These are phyloP conservation scores for Trametes hirsuta DNA, from an alignment of 1,284 basidiomycete genomes.

Conservation along the genomic window DNA sequence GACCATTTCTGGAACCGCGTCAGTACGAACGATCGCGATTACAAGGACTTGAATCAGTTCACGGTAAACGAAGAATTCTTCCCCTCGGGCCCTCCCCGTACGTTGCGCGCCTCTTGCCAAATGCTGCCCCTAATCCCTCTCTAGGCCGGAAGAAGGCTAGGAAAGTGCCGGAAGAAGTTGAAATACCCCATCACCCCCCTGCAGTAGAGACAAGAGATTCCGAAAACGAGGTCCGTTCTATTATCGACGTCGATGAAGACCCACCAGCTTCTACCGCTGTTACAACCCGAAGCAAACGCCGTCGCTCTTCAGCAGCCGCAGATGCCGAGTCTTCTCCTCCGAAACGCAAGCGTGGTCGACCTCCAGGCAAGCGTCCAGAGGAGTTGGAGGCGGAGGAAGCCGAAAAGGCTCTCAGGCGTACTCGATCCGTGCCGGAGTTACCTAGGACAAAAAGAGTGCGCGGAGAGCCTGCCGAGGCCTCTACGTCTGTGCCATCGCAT, in stretches of 20 bases:
- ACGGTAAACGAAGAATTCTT: slow-evolving; percentile 56
- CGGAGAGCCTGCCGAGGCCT: neutral
- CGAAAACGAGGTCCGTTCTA: slow-evolving; percentile 26
- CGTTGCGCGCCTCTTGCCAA: slow-evolving; percentile 16
- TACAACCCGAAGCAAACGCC: slow-evolving; percentile 24
- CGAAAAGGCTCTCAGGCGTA: neutral
- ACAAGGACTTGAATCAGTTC: slow-evolving; percentile 51
- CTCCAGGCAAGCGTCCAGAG: slow-evolving; percentile 5
- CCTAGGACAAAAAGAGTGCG: slow-evolving; percentile 5
- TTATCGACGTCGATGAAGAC: slow-evolving; percentile 23
- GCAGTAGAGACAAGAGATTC: slow-evolving; percentile 17
- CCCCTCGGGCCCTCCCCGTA: slow-evolving; percentile 62
- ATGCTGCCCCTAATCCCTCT: neutral
- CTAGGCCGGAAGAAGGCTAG: slow-evolving; percentile 15
- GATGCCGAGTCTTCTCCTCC: neutral
- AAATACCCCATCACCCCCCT: slow-evolving; percentile 1
- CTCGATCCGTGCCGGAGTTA: slow-evolving; percentile 11
- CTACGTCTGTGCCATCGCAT: neutral
- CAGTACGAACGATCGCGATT: slow-evolving; percentile 53
- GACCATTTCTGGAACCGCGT: slow-evolving; percentile 63
- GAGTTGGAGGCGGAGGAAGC: slow-evolving; percentile 3
- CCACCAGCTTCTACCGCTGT: neutral
- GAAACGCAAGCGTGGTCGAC: slow-evolving; percentile 13
- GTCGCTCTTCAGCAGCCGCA: slow-evolving; percentile 13
- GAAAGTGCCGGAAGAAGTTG: slow-evolving; percentile 6